phyloP scores from a whole-genome alignment of 225 moss, liverwort and hornwort species.

The Straminergon stramineum region DNA sequence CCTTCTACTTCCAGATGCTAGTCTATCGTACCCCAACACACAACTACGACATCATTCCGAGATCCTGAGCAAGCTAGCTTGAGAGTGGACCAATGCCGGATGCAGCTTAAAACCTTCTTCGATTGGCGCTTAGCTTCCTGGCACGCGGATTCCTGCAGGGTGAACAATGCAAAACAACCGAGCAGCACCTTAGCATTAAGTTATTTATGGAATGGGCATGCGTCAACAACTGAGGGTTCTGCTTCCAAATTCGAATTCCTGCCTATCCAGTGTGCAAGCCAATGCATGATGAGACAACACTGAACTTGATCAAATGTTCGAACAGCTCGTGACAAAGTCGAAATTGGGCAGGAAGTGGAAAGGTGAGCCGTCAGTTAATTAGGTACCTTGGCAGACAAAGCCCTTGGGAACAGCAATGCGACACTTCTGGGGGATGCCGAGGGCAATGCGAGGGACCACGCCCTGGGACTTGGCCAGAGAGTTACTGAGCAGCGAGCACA shows the following conservation, averaged over 20 bases:
- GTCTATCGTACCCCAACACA: not conserved
- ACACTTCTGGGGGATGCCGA: slow-evolving; percentile 24
- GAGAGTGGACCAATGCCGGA: not conserved
- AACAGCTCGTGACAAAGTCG: no score
- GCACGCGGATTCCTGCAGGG: slow-evolving; percentile 27
- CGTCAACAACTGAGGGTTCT: not conserved
- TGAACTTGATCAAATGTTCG: no score
- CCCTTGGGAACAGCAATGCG: slow-evolving; percentile 26
- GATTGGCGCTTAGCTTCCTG: slow-evolving; percentile 1
- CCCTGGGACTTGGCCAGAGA: slow-evolving; percentile 11
- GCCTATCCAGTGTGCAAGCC: not conserved
- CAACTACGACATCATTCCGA: not conserved
- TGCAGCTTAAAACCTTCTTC: not conserved
- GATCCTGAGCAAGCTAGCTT: not conserved
- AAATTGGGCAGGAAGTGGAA: not conserved
- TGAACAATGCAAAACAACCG: not conserved
- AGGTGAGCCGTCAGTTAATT: not conserved
- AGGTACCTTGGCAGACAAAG: slow-evolving; percentile 17
- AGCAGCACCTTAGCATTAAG: not conserved
- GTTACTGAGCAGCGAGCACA: slow-evolving; percentile 10
- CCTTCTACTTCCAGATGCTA: not conserved
- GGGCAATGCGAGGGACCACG: slow-evolving; percentile 13
- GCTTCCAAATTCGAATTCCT: not conserved
- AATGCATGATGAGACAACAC: not conserved
- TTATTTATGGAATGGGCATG: not conserved